phyloP scores from a whole-genome alignment of 2,329 filamentous ascomycete species.

The Pestalotiopsis sp. region DNA sequence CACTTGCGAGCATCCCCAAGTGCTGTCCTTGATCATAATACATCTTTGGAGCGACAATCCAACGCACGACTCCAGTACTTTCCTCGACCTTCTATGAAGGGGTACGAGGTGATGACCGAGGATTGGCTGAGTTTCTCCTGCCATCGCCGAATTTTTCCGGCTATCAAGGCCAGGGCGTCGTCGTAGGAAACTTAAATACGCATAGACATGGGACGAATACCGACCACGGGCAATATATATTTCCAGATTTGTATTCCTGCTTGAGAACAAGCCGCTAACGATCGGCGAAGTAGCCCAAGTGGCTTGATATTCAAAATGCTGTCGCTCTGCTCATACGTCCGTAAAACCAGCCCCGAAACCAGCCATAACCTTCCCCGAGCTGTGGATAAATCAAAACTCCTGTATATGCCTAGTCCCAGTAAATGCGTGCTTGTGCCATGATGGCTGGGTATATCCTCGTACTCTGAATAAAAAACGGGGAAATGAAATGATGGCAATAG shows the following conservation, averaged over 20 bases:
- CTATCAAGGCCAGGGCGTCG: background rate
- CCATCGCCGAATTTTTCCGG: background rate
- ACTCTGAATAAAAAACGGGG: background rate
- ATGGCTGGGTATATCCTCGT: constrained; percentile 13
- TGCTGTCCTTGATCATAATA: too few species aligned
- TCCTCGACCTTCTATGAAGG: too few species aligned
- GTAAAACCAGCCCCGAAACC: background rate
- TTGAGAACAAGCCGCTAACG: background rate
- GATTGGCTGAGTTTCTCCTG: too few species aligned
- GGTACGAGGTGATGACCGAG: too few species aligned
- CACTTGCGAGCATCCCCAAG: too few species aligned
- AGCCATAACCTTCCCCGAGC: background rate
- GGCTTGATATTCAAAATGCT: background rate
- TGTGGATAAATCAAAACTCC: background rate
- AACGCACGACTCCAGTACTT: too few species aligned
- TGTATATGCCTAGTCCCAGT: constrained; percentile 5
- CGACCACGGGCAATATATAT: background rate
- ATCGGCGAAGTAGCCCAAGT: background rate
- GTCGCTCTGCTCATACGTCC: background rate
- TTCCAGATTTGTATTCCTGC: background rate
- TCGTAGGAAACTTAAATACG: background rate
- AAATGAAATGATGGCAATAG: background rate
- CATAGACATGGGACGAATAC: background rate
- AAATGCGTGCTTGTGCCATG: constrained; percentile 9
- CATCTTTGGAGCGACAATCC: too few species aligned